Conservation (phyloP, 2,329 filamentous ascomycete genomes). For the Ceratocystis variospora region DNA sequence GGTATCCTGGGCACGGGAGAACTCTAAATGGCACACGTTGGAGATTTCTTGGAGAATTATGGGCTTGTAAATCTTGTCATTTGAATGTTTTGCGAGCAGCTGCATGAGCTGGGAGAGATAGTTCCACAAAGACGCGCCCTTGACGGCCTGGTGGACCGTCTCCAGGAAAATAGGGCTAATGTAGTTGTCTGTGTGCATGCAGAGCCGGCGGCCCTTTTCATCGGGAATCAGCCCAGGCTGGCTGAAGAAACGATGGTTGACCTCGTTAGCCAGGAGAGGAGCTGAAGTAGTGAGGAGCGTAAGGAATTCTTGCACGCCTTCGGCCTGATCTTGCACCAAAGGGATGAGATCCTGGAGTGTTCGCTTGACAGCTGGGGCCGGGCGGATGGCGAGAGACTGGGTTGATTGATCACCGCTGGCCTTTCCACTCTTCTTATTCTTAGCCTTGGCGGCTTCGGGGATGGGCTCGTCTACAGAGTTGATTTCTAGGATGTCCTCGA, state of each 20-base stretch:
- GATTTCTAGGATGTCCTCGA: conserved; percentile 31
- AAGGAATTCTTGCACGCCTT: conserved; percentile 27
- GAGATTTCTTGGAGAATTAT: conserved; percentile 34
- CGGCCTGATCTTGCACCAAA: conserved; percentile 27
- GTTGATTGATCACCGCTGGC: conserved; percentile 21
- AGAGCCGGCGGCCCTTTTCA: conserved; percentile 30
- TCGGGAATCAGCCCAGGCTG: conserved; percentile 32
- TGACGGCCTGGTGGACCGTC: conserved; percentile 27
- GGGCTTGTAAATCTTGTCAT: conserved; percentile 25
- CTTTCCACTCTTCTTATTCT: conserved; percentile 6
- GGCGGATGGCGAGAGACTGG: conserved; percentile 26
- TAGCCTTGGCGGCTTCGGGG: not conserved
- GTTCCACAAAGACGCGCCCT: conserved; percentile 29
- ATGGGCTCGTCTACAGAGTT: conserved; percentile 25
- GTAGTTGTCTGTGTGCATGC: conserved; percentile 29
- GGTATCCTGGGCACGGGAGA: conserved; percentile 26
- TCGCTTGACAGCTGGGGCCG: conserved; percentile 23
- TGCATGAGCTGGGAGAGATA: conserved; percentile 30
- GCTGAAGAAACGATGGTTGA: conserved; percentile 30
- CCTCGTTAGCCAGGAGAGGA: conserved; percentile 25
- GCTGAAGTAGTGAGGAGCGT: conserved; percentile 26
- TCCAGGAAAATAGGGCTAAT: conserved; percentile 33
- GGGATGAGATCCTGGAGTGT: conserved; percentile 25
- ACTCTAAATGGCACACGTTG: conserved; percentile 34
- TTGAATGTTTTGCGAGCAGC: conserved; percentile 23